These are phyloP conservation scores for Pseudisothecium myosuroides DNA, from an alignment of 225 moss, liverwort and hornwort genomes.

Conservation along the genomic window DNA sequence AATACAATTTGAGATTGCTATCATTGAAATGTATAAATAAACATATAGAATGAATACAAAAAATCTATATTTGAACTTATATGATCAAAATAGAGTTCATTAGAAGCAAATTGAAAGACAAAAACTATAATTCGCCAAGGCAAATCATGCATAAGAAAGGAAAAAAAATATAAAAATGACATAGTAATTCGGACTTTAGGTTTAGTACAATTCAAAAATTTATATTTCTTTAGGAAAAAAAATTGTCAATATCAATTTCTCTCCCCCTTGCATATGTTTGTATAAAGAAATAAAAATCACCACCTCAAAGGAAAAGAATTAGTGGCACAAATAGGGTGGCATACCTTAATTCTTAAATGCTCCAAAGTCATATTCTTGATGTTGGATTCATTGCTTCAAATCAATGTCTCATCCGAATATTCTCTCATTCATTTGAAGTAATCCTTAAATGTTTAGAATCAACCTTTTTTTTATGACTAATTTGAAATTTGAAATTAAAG, in stretches of 20 bases:
- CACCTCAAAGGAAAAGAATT: not conserved
- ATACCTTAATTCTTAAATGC: not conserved
- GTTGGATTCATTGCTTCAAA: not conserved
- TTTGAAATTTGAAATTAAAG: not conserved
- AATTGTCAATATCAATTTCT: not conserved
- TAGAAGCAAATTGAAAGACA: not conserved
- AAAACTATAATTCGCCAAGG: not conserved
- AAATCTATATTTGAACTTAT: not conserved
- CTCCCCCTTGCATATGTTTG: not conserved
- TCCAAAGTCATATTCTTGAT: not conserved
- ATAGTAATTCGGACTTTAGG: not conserved
- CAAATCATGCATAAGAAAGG: too few relatives aligned
- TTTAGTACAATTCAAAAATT: not conserved
- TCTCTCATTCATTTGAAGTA: not conserved
- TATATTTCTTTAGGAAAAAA: not conserved
- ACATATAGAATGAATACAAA: not conserved
- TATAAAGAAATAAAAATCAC: not conserved
- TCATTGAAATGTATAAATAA: not conserved
- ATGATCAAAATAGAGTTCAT: not conserved
- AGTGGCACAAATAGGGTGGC: not conserved
- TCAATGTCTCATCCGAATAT: not conserved
- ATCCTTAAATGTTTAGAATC: not conserved
- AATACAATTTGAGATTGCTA: not conserved
- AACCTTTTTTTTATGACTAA: accelerated
- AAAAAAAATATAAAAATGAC: too few relatives aligned